Evolutionary conservation across 2,329 filamentous ascomycete species (phyloP), one percentile per base, ranked within the genome.

Genomic region (Orbilia javanica): DNA sequence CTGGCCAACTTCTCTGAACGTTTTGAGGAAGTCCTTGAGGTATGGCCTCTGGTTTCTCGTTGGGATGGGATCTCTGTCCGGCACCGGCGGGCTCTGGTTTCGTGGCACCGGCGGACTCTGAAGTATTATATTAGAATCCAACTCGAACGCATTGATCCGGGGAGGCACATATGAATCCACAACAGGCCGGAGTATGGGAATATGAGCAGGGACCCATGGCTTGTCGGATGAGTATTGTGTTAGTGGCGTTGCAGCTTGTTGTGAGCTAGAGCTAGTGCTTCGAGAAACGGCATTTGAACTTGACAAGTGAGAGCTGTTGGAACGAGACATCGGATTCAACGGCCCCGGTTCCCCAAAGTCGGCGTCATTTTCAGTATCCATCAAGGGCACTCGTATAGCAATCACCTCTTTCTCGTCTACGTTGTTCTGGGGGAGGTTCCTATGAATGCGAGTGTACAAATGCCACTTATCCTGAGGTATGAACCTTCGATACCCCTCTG

Each of bases 351-450:
- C 68, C 8, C 55, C 57, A 13, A 53, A 44, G 20, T 15, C 15
- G 18, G 50, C 60, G 31, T 69, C 50, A n/a, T 34, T 22, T 22
- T 39, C 27, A 11, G 44, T 48, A 18, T 44, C 50, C 36, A 63
- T 29, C 20, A 60, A 20, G 6, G 55, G 36, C 20, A 18, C n/a
- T 0, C 55, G 55, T 13, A 60, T 27, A 2, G 55, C 34, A 27
- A 78, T 29, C 13, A 71, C 62, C 39, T 78, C 74, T 62, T 78
- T 78, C 4, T 78, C 67, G 31, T 77, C 73, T 3, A 76, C 18
- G 18, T 62, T 63, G n/a, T 52, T 22, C 1, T 13, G 31, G 8
- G 67, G 67, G 4, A 68, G 18, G 2, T 15, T 34, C 11, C 36
- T 34, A 15, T 72, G 73, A n/a, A 77, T 62, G 27, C n/a, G 27